Evolutionary conservation across 805 yeast species (phyloP).

Genomic region (Yamadazyma insecticola): DNA sequence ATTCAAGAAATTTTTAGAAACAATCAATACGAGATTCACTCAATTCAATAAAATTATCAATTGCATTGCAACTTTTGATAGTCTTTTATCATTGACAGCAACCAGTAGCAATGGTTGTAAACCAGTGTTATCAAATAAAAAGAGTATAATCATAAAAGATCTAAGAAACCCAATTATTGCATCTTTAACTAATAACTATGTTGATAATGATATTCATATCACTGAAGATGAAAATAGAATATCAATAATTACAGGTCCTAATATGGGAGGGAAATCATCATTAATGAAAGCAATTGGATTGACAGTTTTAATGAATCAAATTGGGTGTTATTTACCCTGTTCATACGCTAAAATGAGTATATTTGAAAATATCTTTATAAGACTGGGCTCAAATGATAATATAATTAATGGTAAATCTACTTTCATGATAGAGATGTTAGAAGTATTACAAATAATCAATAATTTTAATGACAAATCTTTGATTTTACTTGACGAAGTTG

Average conservation of each 20-base stretch:
- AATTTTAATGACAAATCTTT: slow-evolving; percentile 53
- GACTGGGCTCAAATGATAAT: slow-evolving; percentile 86
- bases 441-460: slow-evolving; percentile 54
- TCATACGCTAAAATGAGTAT: slow-evolving; percentile 55
- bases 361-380: slow-evolving; percentile 70
- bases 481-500: slow-evolving; percentile 70
- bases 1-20: slow-evolving; percentile 37
- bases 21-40: slow-evolving; percentile 28
- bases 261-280: slow-evolving; percentile 85
- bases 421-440: slow-evolving; percentile 72
- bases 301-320: slow-evolving; percentile 66
- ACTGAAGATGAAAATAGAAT: slow-evolving; percentile 41
- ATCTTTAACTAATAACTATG: slow-evolving; percentile 46
- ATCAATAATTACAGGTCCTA: slow-evolving; percentile 76
- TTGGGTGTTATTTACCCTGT: slow-evolving; percentile 77
- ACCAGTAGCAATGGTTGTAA: slow-evolving; percentile 32
- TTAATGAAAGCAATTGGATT: slow-evolving; percentile 72
- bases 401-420: slow-evolving; percentile 74
- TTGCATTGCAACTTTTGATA: slow-evolving; percentile 56
- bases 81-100: slow-evolving; percentile 55
- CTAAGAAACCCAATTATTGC: slow-evolving; percentile 71
- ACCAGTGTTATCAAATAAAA: slow-evolving; percentile 46
- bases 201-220: slow-evolving; percentile 63
- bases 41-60: slow-evolving; percentile 38
- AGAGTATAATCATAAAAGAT: slow-evolving; percentile 43